Evolutionary conservation across 495 filamentous ascomycete genomes (phyloP), one percentile per base, ranked within the genome.

Genomic region (Aspergillus wentii): DNA sequence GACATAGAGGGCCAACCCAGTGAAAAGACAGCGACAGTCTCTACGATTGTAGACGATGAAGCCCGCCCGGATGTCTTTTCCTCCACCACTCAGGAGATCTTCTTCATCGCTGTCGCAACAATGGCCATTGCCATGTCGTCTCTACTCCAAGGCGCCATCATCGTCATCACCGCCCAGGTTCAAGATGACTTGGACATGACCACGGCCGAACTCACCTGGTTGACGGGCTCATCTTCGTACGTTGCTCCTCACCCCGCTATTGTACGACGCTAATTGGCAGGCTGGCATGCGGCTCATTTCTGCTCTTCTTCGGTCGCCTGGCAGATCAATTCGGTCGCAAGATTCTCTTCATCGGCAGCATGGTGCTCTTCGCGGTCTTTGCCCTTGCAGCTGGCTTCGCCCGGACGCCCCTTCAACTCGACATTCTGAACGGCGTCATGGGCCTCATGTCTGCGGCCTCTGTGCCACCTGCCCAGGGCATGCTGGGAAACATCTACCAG

Each of bases 241-340:
- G 74, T 67, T 15, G 7, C 10, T 41, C 26, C 10, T 32, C 30
- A 18, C 25, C 20, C 16, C 11, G 16, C 11, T 17, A 14, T 28
- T 15, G 25, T 32, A 38, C 16, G 18, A 32, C 31, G 14, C 53
- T 50, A 33, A 47, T 39, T 8, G 35, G 37, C 18, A 80, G 78
- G 15, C 68, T 88, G 27, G 75, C 78, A 3, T 79, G 81, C 32
- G 85, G 83, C 27, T 77, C 82, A 20, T 83, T 88, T 48, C 60
- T 89, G 20, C 64, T 90, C 9, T 71, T 85, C 35, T 88, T 83
- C 65, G 85, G 85, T 25, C 76, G 79, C 46, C 60, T 88, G 20
- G 80, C 77, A 13, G 85, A 89, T 48, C 75, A 86, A 42, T 85
- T 85, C 45, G 85, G 83, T 19, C 82, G 83, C 39, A 76, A 82